A percentile compares a stretch with the other conserved stretches of the same genome.
These are phyloP conservation scores for Apiospora kogelbergensis DNA, from an alignment of 2,329 filamentous ascomycete species.

Conservation along the genomic window DNA sequence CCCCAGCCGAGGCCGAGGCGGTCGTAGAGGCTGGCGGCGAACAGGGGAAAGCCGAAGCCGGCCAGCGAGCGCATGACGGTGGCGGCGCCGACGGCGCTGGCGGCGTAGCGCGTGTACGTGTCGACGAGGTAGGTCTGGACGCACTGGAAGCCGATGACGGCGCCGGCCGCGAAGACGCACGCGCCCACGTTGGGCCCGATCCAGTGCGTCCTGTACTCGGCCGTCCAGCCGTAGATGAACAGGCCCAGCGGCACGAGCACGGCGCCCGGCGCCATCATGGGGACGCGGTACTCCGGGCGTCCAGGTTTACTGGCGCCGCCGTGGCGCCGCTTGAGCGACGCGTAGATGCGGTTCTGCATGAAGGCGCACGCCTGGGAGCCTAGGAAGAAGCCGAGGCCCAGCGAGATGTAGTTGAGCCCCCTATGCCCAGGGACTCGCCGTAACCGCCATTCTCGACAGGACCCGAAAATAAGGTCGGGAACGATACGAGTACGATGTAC, in stretches of 20 bases:
- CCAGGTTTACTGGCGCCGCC: slow-evolving; percentile 35
- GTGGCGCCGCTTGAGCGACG: slow-evolving; percentile 41
- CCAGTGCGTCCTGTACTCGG: slow-evolving; percentile 43
- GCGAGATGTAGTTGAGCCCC: slow-evolving; percentile 38
- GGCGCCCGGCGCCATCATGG: slow-evolving; percentile 41
- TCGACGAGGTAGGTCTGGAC: slow-evolving; percentile 49
- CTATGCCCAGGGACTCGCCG: slow-evolving; percentile 30
- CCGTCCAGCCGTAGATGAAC: slow-evolving; percentile 47
- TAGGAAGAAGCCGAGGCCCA: slow-evolving; percentile 35
- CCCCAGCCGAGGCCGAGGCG: slow-evolving; percentile 47
- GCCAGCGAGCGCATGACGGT: slow-evolving; percentile 47
- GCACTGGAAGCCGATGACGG: slow-evolving; percentile 44
- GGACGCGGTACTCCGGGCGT: slow-evolving; percentile 43
- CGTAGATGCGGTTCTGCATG: slow-evolving; percentile 47
- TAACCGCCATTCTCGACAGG: slow-evolving; percentile 29
- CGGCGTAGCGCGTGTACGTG: slow-evolving; percentile 45
- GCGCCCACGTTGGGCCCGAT: slow-evolving; percentile 46
- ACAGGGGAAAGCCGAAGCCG: slow-evolving; percentile 53
- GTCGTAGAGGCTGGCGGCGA: slow-evolving; percentile 46
- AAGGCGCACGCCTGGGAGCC: slow-evolving; percentile 42
- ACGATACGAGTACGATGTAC: slow-evolving; percentile 50
- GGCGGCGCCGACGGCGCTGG: slow-evolving; percentile 43
- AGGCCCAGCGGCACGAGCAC: slow-evolving; percentile 43
- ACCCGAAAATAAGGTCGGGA: slow-evolving; percentile 42
- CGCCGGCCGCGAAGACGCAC: slow-evolving; percentile 36